Base-by-base conservation (phyloP, 257 asterid genomes). In the Haberlea rhodopensis region DNA sequence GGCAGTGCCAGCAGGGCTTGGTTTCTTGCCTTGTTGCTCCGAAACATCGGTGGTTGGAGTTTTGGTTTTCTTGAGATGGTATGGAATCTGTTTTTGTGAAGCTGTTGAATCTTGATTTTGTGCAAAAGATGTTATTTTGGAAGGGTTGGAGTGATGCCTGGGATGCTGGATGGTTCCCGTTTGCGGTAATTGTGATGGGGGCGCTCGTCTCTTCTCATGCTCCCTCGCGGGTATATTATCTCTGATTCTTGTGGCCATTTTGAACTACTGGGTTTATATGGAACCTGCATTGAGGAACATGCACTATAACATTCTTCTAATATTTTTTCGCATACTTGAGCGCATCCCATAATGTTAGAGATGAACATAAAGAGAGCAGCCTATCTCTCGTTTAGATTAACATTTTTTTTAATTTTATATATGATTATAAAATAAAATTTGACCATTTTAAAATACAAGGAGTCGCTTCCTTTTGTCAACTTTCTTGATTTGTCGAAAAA, bases 181-280 rank as follows among this genome's bases (percentile, higher is more conserved):
- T 27, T 23, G 68, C 26, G 65, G 62, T 6, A 32, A 16, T 15
- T 60, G 53, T 13, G 85, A 66, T 31, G 83, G 75, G 10, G 96
- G 81, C 59, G 75, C 64, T 28, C 84, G 85, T 28, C 76, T 75
- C 76, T 78, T 88, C 73, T 88, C 91, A 76, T 77, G n/a, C n/a
- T n/a, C n/a, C n/a, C n/a, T n/a, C n/a, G n/a, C 76, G 15, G 79
- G 69, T 13, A 65, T 24, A 52, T 58, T 55, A 8, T 71, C 89
- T 58, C 75, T 84, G 62, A 70, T 53, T 57, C 79, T 81, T 49
- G 95, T 69, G 60, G 90, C 81, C 96, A 89, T 86, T 51, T 68
- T 2, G 27, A 5, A 19, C 51, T 1, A 18, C 6, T 46, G 16
- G 8, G 8, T 6, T 8, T 62, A 56, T 4, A 27, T 63, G 23